Percentiles rank a stretch among this genome's conserved stretches.
These are phyloP conservation scores for Corrigiola litoralis DNA, from an alignment of 179 eudicot genomes.

Conservation along the genomic window DNA sequence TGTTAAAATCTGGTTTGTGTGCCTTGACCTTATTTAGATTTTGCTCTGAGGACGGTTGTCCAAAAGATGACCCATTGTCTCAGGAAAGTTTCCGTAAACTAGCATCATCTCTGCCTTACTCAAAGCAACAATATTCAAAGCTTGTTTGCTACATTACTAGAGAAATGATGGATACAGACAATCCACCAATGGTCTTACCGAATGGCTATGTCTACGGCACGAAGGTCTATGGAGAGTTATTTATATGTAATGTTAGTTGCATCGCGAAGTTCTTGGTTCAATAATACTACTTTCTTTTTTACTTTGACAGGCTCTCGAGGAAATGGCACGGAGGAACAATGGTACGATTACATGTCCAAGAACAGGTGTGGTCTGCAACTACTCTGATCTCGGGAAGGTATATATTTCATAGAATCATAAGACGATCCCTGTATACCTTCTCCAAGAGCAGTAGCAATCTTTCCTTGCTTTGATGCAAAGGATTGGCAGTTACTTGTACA, in stretches of 20 bases:
- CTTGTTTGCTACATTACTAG: constrained; percentile 93
- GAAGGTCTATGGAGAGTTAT: constrained; percentile 44
- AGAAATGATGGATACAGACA: constrained; percentile 96
- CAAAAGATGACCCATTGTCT: constrained; percentile 92
- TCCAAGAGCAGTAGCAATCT: background rate
- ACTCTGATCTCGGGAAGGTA: constrained; percentile 59
- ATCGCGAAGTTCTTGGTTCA: background rate
- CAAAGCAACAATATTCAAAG: constrained; percentile 97
- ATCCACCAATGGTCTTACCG: constrained; percentile 95
- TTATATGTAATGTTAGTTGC: background rate
- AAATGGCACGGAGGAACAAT: constrained; percentile 74
- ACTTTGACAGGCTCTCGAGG: constrained; percentile 77
- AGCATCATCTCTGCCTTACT: constrained; percentile 74
- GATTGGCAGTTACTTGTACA: constrained; percentile 16
- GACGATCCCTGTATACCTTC: background rate
- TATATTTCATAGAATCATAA: constrained; percentile 52
- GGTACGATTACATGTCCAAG: constrained; percentile 90
- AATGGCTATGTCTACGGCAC: constrained; percentile 95
- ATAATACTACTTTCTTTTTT: constrained; percentile 5
- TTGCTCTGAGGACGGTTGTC: constrained; percentile 85
- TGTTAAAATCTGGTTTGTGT: constrained; percentile 14
- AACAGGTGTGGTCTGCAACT: constrained; percentile 66
- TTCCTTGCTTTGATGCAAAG: background rate
- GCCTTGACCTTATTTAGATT: constrained; percentile 69
- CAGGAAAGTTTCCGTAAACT: constrained; percentile 93